A percentile compares a stretch with the other conserved stretches of the same genome.
Evolutionary conservation across 2,329 filamentous ascomycete genomes (phyloP).

Genomic region (Aspergillus sp.): DNA sequence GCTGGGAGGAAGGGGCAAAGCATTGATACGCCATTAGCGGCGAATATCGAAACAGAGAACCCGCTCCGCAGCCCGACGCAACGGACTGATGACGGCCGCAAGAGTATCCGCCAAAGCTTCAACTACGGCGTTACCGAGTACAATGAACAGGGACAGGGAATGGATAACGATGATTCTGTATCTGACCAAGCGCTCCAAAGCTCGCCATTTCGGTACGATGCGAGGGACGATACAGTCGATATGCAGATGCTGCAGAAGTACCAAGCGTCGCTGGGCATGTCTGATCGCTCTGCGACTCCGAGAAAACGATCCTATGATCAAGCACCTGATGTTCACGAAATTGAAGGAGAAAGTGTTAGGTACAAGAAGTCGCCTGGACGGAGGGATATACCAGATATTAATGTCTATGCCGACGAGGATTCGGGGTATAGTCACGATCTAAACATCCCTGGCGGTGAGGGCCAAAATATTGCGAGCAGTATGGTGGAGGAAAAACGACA

Average conservation of each 20-base stretch:
- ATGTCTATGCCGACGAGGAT: slow-evolving; percentile 31
- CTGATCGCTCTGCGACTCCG: slow-evolving; percentile 19
- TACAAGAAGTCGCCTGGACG: slow-evolving; percentile 28
- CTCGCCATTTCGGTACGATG: slow-evolving; percentile 39
- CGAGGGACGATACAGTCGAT: slow-evolving; percentile 35
- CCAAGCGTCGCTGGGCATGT: slow-evolving; percentile 11
- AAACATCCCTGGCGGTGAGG: slow-evolving; percentile 10
- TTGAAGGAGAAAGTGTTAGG: slow-evolving; percentile 18
- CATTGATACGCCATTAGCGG: slow-evolving; percentile 17
- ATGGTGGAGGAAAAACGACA: slow-evolving; percentile 39
- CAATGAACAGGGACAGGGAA: slow-evolving; percentile 19
- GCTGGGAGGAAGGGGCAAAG: slow-evolving; percentile 14
- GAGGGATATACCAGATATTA: slow-evolving; percentile 22
- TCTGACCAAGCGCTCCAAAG: slow-evolving; percentile 29
- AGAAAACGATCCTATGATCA: slow-evolving; percentile 25
- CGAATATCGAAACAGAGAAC: slow-evolving; percentile 24
- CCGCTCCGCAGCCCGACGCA: slow-evolving; percentile 29
- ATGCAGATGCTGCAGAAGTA: slow-evolving; percentile 22
- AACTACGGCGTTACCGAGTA: slow-evolving; percentile 15
- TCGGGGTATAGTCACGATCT: slow-evolving; percentile 23
- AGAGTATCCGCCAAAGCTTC: slow-evolving; percentile 13
- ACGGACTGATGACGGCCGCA: slow-evolving; percentile 16
- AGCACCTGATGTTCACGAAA: slow-evolving; percentile 16
- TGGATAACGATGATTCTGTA: slow-evolving; percentile 23
- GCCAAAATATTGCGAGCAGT: slow-evolving; percentile 32